Conservation (phyloP, 2,329 filamentous ascomycete species). For the Fonsecaea monophora region DNA sequence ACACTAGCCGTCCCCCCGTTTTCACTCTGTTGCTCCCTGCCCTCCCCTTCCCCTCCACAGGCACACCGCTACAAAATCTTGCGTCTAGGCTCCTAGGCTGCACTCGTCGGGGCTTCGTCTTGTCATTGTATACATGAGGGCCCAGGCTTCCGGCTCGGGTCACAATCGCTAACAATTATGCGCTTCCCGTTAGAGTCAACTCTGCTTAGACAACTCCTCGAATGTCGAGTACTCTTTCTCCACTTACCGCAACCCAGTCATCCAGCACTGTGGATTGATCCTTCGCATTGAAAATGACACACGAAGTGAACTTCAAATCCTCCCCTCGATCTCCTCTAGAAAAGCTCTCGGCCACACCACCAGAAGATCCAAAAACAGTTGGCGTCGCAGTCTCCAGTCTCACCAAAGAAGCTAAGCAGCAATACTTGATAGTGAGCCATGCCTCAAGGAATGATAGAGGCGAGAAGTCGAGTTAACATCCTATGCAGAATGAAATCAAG, state of each 20-base stretch:
- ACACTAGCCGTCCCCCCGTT: background rate
- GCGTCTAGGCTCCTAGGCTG: background rate
- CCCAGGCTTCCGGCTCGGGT: background rate
- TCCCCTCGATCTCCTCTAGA: constrained; percentile 13
- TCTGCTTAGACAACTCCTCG: constrained; percentile 2
- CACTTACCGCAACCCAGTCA: background rate
- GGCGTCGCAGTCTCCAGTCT: background rate
- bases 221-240: background rate
- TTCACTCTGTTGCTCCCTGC: background rate
- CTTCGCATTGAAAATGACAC: constrained; percentile 15
- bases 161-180: constrained; percentile 1
- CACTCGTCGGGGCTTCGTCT: background rate
- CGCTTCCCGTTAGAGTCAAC: background rate
- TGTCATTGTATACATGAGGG: background rate
- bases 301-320: constrained; percentile 10
- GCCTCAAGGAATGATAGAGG: background rate
- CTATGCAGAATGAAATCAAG: constrained; percentile 32
- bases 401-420: constrained; percentile 26
- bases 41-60: constrained; percentile 1
- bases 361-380: background rate
- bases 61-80: constrained; percentile 9
- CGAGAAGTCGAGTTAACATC: constrained; percentile 1
- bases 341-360: constrained; percentile 9
- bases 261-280: constrained; percentile 9
- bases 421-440: constrained; percentile 26